phyloP scores from a whole-genome alignment of 441 rosid genomes.

The Erodium trifolium region DNA sequence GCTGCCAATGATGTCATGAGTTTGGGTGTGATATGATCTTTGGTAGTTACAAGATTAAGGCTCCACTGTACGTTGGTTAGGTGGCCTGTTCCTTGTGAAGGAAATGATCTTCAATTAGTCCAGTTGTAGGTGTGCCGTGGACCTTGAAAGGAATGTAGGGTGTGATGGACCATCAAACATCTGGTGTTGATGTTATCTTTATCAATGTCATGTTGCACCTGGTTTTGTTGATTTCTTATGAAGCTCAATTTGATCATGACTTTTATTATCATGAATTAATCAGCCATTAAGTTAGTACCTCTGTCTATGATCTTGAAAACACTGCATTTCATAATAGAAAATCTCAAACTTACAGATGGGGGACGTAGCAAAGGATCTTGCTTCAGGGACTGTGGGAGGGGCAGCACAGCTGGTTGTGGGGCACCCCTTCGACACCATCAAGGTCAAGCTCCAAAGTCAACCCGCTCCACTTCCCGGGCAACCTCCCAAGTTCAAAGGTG shows the following conservation, averaged over 20 bases:
- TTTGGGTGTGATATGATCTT: no score
- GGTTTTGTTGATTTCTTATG: background rate
- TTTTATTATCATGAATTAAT: background rate
- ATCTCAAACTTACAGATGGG: constrained; percentile 47
- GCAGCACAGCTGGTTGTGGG: constrained; percentile 83
- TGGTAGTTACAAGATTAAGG: no score
- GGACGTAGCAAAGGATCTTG: constrained; percentile 74
- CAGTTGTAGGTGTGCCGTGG: no score
- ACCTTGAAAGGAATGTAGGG: no score
- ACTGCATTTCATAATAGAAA: background rate
- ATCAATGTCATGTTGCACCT: background rate
- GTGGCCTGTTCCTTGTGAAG: no score
- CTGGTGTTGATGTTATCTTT: no score
- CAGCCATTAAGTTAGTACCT: background rate
- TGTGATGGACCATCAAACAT: no score
- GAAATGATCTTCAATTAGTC: no score
- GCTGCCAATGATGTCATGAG: no score
- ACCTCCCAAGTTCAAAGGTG: constrained; percentile 58
- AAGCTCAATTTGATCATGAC: background rate
- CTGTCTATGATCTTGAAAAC: background rate
- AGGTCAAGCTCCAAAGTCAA: constrained; percentile 98
- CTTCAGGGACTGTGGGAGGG: constrained; percentile 88
- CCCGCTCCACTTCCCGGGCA: constrained; percentile 73
- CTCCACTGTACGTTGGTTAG: no score
- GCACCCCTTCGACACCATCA: constrained; percentile 94